A percentile compares a stretch with the other conserved stretches of the same genome.
phyloP scores from a whole-genome alignment of 2,329 filamentous ascomycete species.

The Fusarium clavum region DNA sequence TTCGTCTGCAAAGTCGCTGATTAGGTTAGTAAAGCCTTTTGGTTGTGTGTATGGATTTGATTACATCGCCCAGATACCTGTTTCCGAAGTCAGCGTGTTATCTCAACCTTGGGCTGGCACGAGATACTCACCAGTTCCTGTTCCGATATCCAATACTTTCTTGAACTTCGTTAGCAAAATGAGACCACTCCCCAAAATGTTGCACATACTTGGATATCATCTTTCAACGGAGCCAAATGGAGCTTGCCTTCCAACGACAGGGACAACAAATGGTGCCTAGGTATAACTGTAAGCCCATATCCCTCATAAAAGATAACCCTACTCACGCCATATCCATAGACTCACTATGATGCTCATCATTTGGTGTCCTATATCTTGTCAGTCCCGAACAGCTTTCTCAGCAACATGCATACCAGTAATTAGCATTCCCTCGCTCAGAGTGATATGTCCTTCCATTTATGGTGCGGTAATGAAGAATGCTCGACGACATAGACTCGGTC shows the following conservation, averaged over 20 bases:
- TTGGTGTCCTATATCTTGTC: conserved; percentile 15
- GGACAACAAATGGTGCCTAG: conserved; percentile 35
- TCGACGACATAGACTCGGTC: conserved; percentile 40
- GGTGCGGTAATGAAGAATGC: conserved; percentile 39
- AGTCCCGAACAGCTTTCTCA: fast-evolving
- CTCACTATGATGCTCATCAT: conserved; percentile 39
- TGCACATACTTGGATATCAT: conserved; percentile 38
- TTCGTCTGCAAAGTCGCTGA: conserved; percentile 61
- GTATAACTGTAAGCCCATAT: fast-evolving
- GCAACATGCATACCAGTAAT: conserved; percentile 37
- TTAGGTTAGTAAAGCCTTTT: fast-evolving
- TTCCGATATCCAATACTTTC: conserved; percentile 61
- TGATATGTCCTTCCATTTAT: conserved; percentile 43
- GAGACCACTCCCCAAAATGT: fast-evolving
- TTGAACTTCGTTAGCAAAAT: conserved; percentile 7
- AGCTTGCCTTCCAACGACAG: conserved; percentile 21
- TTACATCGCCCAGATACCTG: conserved; percentile 60
- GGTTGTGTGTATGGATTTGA: fast-evolving
- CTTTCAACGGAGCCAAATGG: conserved; percentile 36
- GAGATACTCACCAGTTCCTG: no score
- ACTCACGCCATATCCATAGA: conserved; percentile 42
- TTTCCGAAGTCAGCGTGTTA: fast-evolving
- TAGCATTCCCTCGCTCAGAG: conserved; percentile 29
- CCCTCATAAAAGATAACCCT: fast-evolving
- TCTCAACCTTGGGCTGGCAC: no score